Conservation (phyloP, 2,329 filamentous ascomycete species). For the Scleromitrula shiraiana region DNA sequence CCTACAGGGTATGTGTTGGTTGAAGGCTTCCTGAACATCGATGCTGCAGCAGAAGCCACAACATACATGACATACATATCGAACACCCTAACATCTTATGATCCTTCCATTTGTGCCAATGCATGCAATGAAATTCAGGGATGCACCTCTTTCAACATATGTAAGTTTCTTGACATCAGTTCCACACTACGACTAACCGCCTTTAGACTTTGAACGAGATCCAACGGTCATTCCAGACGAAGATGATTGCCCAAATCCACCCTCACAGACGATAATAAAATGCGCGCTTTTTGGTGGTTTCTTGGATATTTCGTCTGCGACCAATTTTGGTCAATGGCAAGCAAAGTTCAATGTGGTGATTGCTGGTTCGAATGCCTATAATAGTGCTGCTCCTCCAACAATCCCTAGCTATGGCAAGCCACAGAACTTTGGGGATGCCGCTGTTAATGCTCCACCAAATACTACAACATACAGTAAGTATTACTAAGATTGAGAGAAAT, state of each 20-base stretch:
- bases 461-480: constrained; percentile 20
- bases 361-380: constrained; percentile 8
- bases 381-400: constrained; percentile 6
- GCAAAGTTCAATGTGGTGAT: constrained; percentile 9
- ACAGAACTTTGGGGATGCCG: constrained; percentile 23
- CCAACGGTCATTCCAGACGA: constrained; percentile 3
- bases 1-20: not conserved
- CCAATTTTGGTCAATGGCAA: constrained; percentile 5
- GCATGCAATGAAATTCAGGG: constrained; percentile 8
- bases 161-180: not conserved
- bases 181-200: not conserved
- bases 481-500: not conserved
- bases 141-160: constrained; percentile 8
- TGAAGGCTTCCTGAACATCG: constrained; percentile 1
- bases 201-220: constrained; percentile 5
- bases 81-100: constrained; percentile 5
- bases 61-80: constrained; percentile 10
- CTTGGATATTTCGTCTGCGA: constrained; percentile 1
- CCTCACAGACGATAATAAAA: constrained; percentile 8
- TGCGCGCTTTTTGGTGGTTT: constrained; percentile 9
- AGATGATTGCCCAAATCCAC: constrained; percentile 3
- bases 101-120: constrained; percentile 7
- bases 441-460: constrained; percentile 27
- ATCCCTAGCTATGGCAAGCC: constrained; percentile 24
- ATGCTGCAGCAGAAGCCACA: not conserved